These are phyloP conservation scores for Cytospora paraplurivora DNA, from an alignment of 2,329 filamentous ascomycete genomes.

Conservation along the genomic window DNA sequence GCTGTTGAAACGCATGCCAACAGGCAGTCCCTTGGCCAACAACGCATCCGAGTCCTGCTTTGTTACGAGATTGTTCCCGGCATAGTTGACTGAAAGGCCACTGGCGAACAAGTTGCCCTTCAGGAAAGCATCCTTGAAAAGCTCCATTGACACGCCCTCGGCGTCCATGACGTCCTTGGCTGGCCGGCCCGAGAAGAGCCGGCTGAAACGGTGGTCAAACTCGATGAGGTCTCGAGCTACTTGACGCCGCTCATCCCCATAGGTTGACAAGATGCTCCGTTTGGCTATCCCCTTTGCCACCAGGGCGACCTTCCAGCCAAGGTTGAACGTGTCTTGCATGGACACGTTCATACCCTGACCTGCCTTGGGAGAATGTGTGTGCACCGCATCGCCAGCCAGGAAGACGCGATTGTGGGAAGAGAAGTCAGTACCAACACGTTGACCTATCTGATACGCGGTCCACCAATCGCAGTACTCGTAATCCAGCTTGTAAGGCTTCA, in stretches of 20 bases:
- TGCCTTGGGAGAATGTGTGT: slow-evolving; percentile 60
- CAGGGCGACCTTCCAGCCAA: slow-evolving; percentile 58
- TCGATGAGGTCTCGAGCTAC: slow-evolving; percentile 68
- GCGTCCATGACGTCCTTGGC: slow-evolving; percentile 62
- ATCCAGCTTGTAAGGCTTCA: slow-evolving; percentile 66
- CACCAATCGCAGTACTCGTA: slow-evolving; percentile 69
- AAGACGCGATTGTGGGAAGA: slow-evolving; percentile 62
- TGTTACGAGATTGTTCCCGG: slow-evolving; percentile 55
- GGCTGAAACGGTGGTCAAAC: slow-evolving; percentile 61
- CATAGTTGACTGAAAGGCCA: slow-evolving; percentile 55
- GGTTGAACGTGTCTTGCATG: slow-evolving; percentile 66
- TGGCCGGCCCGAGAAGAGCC: slow-evolving; percentile 58
- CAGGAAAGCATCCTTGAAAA: slow-evolving; percentile 62
- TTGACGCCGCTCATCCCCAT: slow-evolving; percentile 54
- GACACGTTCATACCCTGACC: slow-evolving; percentile 74
- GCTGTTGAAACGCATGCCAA: slow-evolving; percentile 61
- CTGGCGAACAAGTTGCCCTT: slow-evolving; percentile 61
- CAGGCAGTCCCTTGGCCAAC: slow-evolving; percentile 47
- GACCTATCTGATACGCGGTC: slow-evolving; percentile 68
- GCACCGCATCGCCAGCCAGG: slow-evolving; percentile 67
- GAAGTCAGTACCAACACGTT: slow-evolving; percentile 62
- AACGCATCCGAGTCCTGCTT: slow-evolving; percentile 44
- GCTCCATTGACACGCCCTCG: slow-evolving; percentile 62
- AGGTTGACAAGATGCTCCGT: slow-evolving; percentile 49
- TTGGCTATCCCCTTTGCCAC: slow-evolving; percentile 49